These are phyloP conservation scores for Amphichorda felina DNA, from an alignment of 2,329 filamentous ascomycete species.

Conservation along the genomic window DNA sequence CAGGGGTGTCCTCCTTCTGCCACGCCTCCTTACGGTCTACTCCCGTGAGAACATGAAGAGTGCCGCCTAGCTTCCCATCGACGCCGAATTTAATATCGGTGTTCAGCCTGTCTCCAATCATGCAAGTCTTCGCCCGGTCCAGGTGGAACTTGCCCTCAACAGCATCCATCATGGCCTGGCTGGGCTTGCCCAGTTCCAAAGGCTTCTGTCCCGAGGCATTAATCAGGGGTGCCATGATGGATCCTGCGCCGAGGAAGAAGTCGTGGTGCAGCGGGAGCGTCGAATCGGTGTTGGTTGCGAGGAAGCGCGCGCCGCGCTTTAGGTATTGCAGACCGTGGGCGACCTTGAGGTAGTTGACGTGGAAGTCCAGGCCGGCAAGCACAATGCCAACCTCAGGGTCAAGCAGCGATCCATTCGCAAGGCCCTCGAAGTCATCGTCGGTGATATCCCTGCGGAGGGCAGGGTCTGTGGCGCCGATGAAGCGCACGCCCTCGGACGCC, in stretches of 20 bases:
- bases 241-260: constrained; percentile 86
- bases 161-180: constrained; percentile 98
- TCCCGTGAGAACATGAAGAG: constrained; percentile 80
- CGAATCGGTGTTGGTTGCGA: constrained; percentile 88
- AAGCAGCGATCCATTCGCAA: constrained; percentile 64
- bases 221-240: constrained; percentile 64
- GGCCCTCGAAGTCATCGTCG: constrained; percentile 65
- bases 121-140: constrained; percentile 74
- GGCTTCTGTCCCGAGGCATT: constrained; percentile 62
- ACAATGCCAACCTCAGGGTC: constrained; percentile 87
- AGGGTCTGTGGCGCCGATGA: constrained; percentile 79
- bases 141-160: constrained; percentile 93
- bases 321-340: constrained; percentile 80
- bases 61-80: constrained; percentile 82
- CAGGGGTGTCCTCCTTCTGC: constrained; percentile 53
- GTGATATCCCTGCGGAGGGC: constrained; percentile 65
- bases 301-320: constrained; percentile 66
- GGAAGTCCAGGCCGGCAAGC: constrained; percentile 82
- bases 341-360: constrained; percentile 91
- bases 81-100: constrained; percentile 96
- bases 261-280: constrained; percentile 72
- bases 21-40: constrained; percentile 80
- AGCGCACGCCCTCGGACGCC: constrained; percentile 62
- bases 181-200: constrained; percentile 80
- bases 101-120: constrained; percentile 89